phyloP scores from a whole-genome alignment of 129 eudicot species.

The Rutidosis leptorrhynchoides region DNA sequence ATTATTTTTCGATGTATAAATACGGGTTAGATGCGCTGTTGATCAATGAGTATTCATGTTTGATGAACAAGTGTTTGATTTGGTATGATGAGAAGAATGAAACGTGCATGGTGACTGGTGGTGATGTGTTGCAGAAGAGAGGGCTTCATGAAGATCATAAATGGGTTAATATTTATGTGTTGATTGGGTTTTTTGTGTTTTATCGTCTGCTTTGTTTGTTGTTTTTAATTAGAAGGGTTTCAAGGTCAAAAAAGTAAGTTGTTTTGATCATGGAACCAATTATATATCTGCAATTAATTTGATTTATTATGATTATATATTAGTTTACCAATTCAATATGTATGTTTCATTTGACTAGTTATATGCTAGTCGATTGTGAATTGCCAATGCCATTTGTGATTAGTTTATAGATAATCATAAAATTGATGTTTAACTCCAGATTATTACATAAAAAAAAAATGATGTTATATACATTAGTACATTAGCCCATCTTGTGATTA shows the following conservation, averaged over 20 bases:
- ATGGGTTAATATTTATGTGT: constrained; percentile 71
- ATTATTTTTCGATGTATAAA: constrained; percentile 88
- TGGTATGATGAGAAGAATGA: constrained; percentile 67
- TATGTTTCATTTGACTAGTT: background rate
- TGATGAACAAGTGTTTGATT: constrained; percentile 59
- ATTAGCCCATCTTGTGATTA: too few species aligned
- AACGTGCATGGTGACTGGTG: constrained; percentile 78
- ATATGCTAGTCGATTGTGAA: background rate
- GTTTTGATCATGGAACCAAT: background rate
- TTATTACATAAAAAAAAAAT: too few species aligned
- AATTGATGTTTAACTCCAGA: too few species aligned
- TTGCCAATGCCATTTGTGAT: background rate
- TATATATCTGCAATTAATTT: background rate
- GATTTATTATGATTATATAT: background rate
- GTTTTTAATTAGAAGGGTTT: constrained; percentile 83
- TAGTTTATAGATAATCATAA: background rate
- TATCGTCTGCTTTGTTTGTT: constrained; percentile 76
- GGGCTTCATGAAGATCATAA: constrained; percentile 80
- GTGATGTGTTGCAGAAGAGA: constrained; percentile 72
- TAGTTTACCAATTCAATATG: background rate
- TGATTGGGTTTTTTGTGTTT: constrained; percentile 75
- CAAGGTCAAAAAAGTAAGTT: constrained; percentile 65
- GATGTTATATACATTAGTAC: too few species aligned
- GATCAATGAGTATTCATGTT: constrained; percentile 89
- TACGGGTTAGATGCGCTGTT: constrained; percentile 77